Evolutionary conservation across 495 filamentous ascomycete species (phyloP).

Genomic region (Elaphomyces granulatus): DNA sequence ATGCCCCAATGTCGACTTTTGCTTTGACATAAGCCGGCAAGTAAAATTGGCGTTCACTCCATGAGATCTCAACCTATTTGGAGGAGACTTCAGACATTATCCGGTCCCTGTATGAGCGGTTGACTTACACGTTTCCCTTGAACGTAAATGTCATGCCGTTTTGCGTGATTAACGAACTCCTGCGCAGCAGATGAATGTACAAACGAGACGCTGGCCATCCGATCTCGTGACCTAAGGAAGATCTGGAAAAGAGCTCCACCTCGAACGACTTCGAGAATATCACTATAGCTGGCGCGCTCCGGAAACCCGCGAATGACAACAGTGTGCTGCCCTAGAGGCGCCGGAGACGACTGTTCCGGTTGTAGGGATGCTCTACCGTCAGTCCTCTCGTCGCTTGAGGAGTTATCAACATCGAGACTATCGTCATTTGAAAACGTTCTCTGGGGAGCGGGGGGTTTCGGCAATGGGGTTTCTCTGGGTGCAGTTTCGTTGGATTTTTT

Average conservation of each 20-base stretch:
- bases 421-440: slow-evolving; percentile 1
- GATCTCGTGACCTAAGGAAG: slow-evolving; percentile 47
- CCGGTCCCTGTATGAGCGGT: slow-evolving; percentile 3
- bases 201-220: slow-evolving; percentile 55
- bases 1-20: slow-evolving; percentile 59
- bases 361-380: slow-evolving; percentile 20
- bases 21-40: slow-evolving; percentile 49
- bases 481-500: background rate
- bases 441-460: too few relatives aligned
- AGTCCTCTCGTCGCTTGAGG: slow-evolving; percentile 27
- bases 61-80: slow-evolving; percentile 50
- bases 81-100: slow-evolving; percentile 7
- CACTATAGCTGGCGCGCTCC: slow-evolving; percentile 47
- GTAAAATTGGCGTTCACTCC: slow-evolving; percentile 62
- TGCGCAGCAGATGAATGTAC: slow-evolving; percentile 46
- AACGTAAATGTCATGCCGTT: slow-evolving; percentile 53
- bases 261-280: slow-evolving; percentile 49
- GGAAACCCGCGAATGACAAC: slow-evolving; percentile 48
- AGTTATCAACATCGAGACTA: slow-evolving; percentile 5
- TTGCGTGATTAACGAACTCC: slow-evolving; percentile 49
- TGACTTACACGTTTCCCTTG: slow-evolving; percentile 49
- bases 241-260: slow-evolving; percentile 60
- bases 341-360: slow-evolving; percentile 10
- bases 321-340: slow-evolving; percentile 39
- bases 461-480: background rate